Evolutionary conservation across 257 asterid species (phyloP).

Genomic region (Nicotiana attenuata): DNA sequence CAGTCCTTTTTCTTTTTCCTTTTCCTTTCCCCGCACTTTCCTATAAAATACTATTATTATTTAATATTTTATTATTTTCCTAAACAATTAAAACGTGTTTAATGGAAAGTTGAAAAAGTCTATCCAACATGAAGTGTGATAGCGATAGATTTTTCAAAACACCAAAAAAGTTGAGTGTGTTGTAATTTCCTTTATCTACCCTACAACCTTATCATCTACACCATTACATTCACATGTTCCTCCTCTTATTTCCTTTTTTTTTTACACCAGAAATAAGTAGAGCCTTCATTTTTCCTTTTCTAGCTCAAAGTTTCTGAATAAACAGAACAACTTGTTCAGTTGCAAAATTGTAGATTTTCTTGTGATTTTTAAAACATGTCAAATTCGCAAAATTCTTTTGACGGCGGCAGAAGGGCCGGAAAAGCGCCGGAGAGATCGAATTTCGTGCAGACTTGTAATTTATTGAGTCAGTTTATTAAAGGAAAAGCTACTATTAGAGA

Average conservation of each 20-base stretch:
- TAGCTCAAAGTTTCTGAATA: not conserved
- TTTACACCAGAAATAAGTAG: not conserved
- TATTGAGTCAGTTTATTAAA: slow-evolving; percentile 56
- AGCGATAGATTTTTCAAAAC: not conserved
- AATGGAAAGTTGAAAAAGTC: not conserved
- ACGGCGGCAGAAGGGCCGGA: slow-evolving; percentile 1
- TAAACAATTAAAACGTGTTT: slow-evolving; percentile 7
- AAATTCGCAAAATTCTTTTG: slow-evolving; percentile 1
- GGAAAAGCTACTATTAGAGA: slow-evolving; percentile 47
- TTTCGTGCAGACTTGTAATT: slow-evolving; percentile 59
- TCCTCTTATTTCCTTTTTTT: not conserved
- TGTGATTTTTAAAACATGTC: slow-evolving; percentile 13
- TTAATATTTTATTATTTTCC: not conserved
- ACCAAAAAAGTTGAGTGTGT: not conserved
- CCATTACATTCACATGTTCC: slow-evolving; percentile 2
- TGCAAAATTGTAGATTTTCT: not conserved
- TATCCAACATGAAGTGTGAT: not conserved
- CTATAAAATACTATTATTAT: no score
- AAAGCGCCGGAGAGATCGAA: slow-evolving; percentile 42
- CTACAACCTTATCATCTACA: not conserved
- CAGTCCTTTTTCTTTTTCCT: not conserved
- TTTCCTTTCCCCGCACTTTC: not conserved
- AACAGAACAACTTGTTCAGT: not conserved
- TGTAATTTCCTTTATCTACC: slow-evolving; percentile 3
- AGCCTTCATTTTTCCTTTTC: not conserved